Percentiles rank a stretch among this genome's conserved stretches.
Conservation (phyloP, 1,139 yeast genomes). For the Candida dubliniensis region DNA sequence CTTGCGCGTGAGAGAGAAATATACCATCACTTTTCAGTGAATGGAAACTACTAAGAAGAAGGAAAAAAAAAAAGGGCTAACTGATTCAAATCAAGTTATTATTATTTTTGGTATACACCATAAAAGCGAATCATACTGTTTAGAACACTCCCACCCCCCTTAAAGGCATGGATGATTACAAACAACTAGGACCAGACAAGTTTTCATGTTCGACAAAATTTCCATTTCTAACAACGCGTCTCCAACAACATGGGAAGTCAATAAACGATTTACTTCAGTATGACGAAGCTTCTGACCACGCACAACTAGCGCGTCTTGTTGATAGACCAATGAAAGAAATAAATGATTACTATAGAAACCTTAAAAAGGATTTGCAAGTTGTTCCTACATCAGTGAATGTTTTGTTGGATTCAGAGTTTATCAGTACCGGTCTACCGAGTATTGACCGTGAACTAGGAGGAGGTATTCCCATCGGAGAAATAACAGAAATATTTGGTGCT, state of each 20-base stretch:
- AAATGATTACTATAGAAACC: constrained; percentile 29
- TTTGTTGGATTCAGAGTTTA: constrained; percentile 10
- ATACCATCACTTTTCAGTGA: too few species aligned
- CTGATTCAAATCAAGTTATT: too few species aligned
- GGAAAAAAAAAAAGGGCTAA: too few species aligned
- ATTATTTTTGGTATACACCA: too few species aligned
- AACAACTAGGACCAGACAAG: constrained; percentile 22
- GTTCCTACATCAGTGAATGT: constrained; percentile 11
- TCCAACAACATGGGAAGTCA: constrained; percentile 24
- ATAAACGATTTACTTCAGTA: constrained; percentile 24
- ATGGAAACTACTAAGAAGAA: too few species aligned
- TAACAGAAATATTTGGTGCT: constrained; percentile 83
- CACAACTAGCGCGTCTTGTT: constrained; percentile 39
- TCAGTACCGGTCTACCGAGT: constrained; percentile 60
- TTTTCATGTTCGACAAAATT: constrained; percentile 16
- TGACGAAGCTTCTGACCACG: constrained; percentile 15
- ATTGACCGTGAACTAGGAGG: constrained; percentile 64
- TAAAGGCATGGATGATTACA: constrained; percentile 28
- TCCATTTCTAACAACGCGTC: constrained; percentile 16
- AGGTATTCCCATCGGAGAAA: constrained; percentile 64
- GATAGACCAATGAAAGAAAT: constrained; percentile 51
- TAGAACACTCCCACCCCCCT: neutral
- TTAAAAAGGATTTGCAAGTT: constrained; percentile 8
- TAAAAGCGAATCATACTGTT: too few species aligned
- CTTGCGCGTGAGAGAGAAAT: too few species aligned